Evolutionary conservation across 1,139 yeast species (phyloP).

Genomic region (Candida neerlandica): DNA sequence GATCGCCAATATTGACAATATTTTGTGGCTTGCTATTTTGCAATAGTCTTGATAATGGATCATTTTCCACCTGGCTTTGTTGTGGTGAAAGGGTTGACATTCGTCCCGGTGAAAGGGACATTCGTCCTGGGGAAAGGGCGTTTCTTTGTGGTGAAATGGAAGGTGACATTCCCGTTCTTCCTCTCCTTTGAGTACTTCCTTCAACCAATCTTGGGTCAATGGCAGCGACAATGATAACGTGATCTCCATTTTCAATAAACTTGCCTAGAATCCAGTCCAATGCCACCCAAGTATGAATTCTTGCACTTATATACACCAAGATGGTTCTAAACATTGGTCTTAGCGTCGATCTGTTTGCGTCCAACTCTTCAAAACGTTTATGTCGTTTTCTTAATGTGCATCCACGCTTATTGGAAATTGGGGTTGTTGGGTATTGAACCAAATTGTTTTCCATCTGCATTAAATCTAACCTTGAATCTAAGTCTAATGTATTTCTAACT

Average conservation of each 20-base stretch:
- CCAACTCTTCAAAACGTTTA: conserved; percentile 41
- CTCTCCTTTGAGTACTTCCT: conserved; percentile 5
- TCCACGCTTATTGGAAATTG: conserved; percentile 53
- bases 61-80: not conserved
- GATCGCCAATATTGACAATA: conserved; percentile 35
- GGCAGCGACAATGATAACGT: conserved; percentile 57
- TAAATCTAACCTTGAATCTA: conserved; percentile 22
- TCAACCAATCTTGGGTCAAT: conserved; percentile 21
- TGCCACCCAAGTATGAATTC: conserved; percentile 80
- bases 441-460: conserved; percentile 9
- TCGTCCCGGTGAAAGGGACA: not conserved
- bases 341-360: conserved; percentile 30
- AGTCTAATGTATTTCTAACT: conserved; percentile 5
- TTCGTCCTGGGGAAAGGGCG: not conserved
- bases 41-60: conserved; percentile 31
- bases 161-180: conserved; percentile 21
- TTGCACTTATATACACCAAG: conserved; percentile 66
- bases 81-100: not conserved
- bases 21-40: conserved; percentile 39
- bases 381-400: conserved; percentile 54
- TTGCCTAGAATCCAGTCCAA: conserved; percentile 64
- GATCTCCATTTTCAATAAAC: conserved; percentile 63
- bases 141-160: conserved; percentile 1
- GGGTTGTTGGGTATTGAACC: conserved; percentile 50
- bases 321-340: conserved; percentile 54